Base-by-base conservation (phyloP, 2,329 filamentous ascomycete genomes). In the Penicillium sclerotiorum region DNA sequence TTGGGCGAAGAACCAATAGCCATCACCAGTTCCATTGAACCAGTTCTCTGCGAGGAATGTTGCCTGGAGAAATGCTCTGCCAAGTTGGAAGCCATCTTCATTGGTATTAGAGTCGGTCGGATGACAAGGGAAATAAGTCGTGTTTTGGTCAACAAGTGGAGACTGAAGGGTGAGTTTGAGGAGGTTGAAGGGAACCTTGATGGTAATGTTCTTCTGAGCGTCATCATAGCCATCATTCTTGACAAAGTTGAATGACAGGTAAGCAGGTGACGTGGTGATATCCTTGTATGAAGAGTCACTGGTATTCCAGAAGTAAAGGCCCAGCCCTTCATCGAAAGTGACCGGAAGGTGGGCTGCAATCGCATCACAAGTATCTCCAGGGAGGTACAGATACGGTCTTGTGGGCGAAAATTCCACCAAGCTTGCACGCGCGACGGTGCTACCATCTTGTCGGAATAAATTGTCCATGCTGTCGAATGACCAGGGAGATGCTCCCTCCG, bases 231-330 rank as follows among this genome's bases (percentile, higher is more conserved):
- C 39, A 8, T 11, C 39, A 23, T 30, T 52, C 30, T 58, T 53
- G 13, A 48, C 56, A 47, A 65, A 64, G 1, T 36, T 45, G 17
- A 65, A 64, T 23, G 52, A 52, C 12, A 65, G 47, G 28, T 59
- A 66, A 8, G 60, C 45, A 2, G 62, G 49, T 1, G 63, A 65
- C 0, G 37, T 44, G 6, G 56, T 49, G 22, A 66, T 55, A 5
- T 39, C 52, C 1, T 18, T 12, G 44, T 60, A 67, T 13, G 45
- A 20, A 3, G 57, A 39, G 23, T 69, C 61, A 3, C 53, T 47
- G 0, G 63, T 69, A 28, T 77, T 61, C 75, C 75, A 78, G 15
- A 72, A 53, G 45, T 77, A 78, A 5, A 77, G 55, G 0, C 70
- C 73, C 2, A 75, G 60, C 6, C 52, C 50, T 2, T 61, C 39